phyloP scores from a whole-genome alignment of 1,284 basidiomycete genomes.

The Irpex sp. region DNA sequence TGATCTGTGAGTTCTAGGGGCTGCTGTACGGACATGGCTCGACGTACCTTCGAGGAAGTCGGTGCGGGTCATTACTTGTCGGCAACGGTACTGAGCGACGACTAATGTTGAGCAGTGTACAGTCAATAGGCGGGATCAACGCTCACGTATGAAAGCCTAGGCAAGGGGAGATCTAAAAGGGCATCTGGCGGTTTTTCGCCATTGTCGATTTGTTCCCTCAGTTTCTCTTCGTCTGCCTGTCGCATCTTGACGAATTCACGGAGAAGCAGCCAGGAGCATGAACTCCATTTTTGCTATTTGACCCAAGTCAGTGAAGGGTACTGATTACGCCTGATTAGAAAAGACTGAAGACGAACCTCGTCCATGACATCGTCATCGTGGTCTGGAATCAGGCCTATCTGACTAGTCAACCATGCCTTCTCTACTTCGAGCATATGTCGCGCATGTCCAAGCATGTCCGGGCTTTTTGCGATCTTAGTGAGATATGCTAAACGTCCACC shows the following conservation, averaged over 20 bases:
- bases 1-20: slow-evolving; percentile 1
- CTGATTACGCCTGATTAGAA: neutral
- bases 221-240: slow-evolving; percentile 44
- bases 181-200: slow-evolving; percentile 34
- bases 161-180: slow-evolving; percentile 46
- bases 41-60: slow-evolving; percentile 72
- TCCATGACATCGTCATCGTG: slow-evolving; percentile 88
- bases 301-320: neutral
- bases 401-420: slow-evolving; percentile 74
- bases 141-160: slow-evolving; percentile 59
- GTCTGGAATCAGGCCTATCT: slow-evolving; percentile 69
- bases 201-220: slow-evolving; percentile 35
- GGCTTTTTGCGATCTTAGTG: slow-evolving; percentile 54
- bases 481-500: slow-evolving; percentile 81
- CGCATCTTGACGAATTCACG: slow-evolving; percentile 64
- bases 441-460: slow-evolving; percentile 63
- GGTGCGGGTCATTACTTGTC: slow-evolving; percentile 79
- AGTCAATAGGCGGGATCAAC: slow-evolving; percentile 2
- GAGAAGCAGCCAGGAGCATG: slow-evolving; percentile 74
- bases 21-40: neutral
- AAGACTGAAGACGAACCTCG: slow-evolving; percentile 41
- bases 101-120: neutral
- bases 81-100: slow-evolving; percentile 49
- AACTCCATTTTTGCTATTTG: slow-evolving; percentile 72
- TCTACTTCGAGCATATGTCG: slow-evolving; percentile 63